Percentiles rank a stretch among this genome's conserved stretches.
These are phyloP conservation scores for Isoetes taiwanensis DNA, from an alignment of 75 land plant species.

Conservation along the genomic window DNA sequence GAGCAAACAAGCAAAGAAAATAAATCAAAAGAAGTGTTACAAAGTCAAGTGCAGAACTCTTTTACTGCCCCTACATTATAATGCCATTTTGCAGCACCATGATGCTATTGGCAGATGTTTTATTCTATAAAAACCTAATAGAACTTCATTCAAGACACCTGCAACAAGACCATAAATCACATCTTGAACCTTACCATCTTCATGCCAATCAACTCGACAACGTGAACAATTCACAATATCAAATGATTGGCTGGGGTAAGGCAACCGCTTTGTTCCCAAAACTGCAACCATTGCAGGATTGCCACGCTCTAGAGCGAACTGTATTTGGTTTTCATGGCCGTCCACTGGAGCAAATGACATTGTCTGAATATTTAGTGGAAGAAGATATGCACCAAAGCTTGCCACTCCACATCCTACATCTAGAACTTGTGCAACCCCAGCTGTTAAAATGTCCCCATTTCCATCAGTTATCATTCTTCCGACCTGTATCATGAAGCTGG, in stretches of 20 bases:
- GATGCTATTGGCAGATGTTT: no score
- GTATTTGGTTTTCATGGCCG: slow-evolving; percentile 88
- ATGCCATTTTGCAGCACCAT: no score
- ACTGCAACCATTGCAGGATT: slow-evolving; percentile 77
- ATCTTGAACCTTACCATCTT: slow-evolving; percentile 73
- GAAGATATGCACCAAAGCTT: slow-evolving; percentile 68
- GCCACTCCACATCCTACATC: slow-evolving; percentile 94
- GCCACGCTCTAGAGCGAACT: slow-evolving; percentile 80
- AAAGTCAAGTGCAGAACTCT: no score
- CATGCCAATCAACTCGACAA: slow-evolving; percentile 93
- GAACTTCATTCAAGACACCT: no score
- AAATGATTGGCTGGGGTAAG: slow-evolving; percentile 56
- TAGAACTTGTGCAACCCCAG: slow-evolving; percentile 58
- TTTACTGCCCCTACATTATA: no score
- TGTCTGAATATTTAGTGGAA: slow-evolving; percentile 50
- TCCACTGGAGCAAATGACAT: slow-evolving; percentile 94
- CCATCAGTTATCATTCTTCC: slow-evolving; percentile 65
- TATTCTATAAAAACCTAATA: no score
- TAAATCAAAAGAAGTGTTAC: no score
- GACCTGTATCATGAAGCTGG: slow-evolving; percentile 39
- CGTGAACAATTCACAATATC: slow-evolving; percentile 88
- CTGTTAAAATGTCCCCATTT: slow-evolving; percentile 50
- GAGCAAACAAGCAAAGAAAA: no score
- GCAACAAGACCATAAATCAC: no score
- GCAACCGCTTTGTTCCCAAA: slow-evolving; percentile 55